phyloP scores from a whole-genome alignment of 2,329 filamentous ascomycete genomes.

The Penicillium fuscoglaucum region DNA sequence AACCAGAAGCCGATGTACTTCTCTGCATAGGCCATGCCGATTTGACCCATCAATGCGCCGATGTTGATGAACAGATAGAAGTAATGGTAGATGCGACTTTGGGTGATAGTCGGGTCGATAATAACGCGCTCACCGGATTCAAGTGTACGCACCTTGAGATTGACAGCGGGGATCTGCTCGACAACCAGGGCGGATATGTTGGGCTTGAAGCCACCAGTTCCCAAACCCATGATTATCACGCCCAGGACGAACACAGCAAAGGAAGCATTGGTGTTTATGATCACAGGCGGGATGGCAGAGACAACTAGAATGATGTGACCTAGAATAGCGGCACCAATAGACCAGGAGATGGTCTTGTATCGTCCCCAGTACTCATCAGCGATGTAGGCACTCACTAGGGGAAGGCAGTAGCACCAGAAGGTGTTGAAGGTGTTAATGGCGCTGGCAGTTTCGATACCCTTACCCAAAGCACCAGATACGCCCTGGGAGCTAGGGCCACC shows the following conservation, averaged over 20 bases:
- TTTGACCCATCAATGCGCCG: background rate
- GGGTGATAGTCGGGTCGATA: background rate
- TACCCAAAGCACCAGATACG: constrained; percentile 15
- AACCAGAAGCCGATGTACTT: background rate
- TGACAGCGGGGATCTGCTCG: background rate
- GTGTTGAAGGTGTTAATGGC: constrained; percentile 57
- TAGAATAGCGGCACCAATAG: constrained; percentile 62
- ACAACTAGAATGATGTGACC: constrained; percentile 40
- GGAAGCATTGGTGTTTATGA: background rate
- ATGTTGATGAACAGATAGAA: background rate
- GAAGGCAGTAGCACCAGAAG: constrained; percentile 65
- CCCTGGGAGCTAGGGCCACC: background rate
- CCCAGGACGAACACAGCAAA: background rate
- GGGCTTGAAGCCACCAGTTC: background rate
- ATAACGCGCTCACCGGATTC: background rate
- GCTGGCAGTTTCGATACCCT: constrained; percentile 56
- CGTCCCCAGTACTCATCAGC: constrained; percentile 71
- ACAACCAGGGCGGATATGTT: background rate
- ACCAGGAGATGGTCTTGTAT: constrained; percentile 69
- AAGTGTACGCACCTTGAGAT: background rate
- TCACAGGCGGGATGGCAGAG: background rate
- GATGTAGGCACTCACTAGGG: constrained; percentile 61
- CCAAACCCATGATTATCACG: background rate
- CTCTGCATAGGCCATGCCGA: background rate
- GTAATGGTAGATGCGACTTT: background rate